phyloP scores from a whole-genome alignment of 305 asterid genomes.

The Rubia tinctorum region DNA sequence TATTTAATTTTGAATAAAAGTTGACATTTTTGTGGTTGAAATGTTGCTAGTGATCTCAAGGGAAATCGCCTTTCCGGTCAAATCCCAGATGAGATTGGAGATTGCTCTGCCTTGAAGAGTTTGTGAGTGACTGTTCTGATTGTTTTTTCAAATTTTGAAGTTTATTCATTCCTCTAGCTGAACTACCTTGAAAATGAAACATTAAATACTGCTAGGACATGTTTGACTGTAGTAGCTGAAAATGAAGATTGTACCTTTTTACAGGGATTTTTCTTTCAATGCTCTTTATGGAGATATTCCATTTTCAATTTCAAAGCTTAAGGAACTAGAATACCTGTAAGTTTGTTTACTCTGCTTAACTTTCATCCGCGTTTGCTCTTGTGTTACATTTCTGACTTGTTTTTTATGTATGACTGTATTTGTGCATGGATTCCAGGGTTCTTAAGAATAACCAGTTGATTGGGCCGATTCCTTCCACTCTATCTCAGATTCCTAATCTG shows the following conservation, averaged over 20 bases:
- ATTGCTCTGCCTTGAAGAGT: constrained; percentile 65
- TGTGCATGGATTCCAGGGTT: constrained; percentile 31
- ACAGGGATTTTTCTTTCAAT: constrained; percentile 90
- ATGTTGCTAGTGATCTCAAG: constrained; percentile 58
- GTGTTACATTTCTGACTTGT: neutral
- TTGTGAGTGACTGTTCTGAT: constrained; percentile 32
- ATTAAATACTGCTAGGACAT: neutral
- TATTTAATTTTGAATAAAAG: neutral
- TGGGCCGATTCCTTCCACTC: constrained; percentile 94
- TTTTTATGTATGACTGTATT: neutral
- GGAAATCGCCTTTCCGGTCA: constrained; percentile 84
- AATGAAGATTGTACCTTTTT: neutral
- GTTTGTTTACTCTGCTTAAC: constrained; percentile 17
- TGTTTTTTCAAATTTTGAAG: neutral
- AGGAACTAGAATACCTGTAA: constrained; percentile 83
- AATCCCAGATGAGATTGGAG: constrained; percentile 98
- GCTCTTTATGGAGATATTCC: constrained; percentile 92
- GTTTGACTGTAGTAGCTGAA: neutral
- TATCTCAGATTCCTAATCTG: constrained; percentile 94
- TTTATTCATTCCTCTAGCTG: neutral
- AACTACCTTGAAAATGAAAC: neutral
- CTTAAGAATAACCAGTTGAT: constrained; percentile 82
- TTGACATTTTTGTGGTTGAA: constrained; percentile 5
- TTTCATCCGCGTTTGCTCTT: neutral
- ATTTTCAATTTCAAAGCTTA: constrained; percentile 85